These are phyloP conservation scores for Ustilago nuda DNA, from an alignment of 1,284 basidiomycete genomes.

Conservation along the genomic window DNA sequence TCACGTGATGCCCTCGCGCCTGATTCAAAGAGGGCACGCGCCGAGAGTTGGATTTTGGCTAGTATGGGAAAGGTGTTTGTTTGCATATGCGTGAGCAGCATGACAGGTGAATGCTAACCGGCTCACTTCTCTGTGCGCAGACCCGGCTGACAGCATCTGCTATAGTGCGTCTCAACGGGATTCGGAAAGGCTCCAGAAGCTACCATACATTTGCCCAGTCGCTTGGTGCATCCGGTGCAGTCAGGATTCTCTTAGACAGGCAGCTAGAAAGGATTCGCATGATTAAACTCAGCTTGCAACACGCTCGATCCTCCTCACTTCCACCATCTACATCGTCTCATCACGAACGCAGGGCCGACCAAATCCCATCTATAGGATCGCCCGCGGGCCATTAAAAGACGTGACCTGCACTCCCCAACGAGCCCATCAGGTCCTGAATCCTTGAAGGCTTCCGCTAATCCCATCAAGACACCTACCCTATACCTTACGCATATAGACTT, in stretches of 20 bases:
- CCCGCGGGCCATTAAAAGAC: too few species aligned
- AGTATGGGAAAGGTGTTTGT: constrained; percentile 16
- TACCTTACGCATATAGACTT: too few species aligned
- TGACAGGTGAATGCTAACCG: not conserved
- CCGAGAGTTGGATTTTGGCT: constrained; percentile 5
- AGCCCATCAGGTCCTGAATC: too few species aligned
- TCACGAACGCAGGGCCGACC: too few species aligned
- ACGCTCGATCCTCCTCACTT: not conserved
- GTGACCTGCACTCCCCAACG: too few species aligned
- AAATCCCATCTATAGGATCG: too few species aligned
- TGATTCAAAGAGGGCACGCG: constrained; percentile 5
- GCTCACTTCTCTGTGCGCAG: not conserved
- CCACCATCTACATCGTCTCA: not conserved
- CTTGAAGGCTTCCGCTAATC: too few species aligned
- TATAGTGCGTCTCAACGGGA: not conserved
- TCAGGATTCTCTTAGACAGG: not conserved
- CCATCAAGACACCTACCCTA: too few species aligned
- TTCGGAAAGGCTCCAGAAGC: constrained; percentile 13
- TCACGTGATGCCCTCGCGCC: constrained; percentile 40
- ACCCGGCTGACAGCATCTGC: not conserved
- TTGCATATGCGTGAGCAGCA: constrained; percentile 12
- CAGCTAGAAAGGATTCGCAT: not conserved
- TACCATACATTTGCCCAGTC: not conserved
- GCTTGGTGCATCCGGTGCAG: not conserved
- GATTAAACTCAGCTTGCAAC: not conserved